These are phyloP conservation scores for Cetradonia linearis DNA, from an alignment of 495 filamentous ascomycete genomes.

Conservation along the genomic window DNA sequence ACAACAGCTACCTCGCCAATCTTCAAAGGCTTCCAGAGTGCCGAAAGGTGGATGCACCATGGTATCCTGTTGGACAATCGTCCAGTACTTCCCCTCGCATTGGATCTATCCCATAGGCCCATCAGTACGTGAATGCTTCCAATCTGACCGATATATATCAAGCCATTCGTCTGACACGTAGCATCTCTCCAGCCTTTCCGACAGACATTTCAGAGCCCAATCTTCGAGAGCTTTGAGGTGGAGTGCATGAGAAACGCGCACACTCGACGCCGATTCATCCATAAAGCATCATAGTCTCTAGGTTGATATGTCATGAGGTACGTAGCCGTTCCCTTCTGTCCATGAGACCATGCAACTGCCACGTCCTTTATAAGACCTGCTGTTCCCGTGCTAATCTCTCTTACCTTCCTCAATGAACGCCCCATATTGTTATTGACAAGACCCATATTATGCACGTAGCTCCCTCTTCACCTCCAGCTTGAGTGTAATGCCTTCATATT, in stretches of 20 bases:
- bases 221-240: background rate
- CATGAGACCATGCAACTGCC: background rate
- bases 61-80: background rate
- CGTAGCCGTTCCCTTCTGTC: conserved; percentile 6
- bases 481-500: conserved; percentile 65
- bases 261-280: background rate
- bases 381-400: background rate
- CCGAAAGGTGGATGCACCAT: background rate
- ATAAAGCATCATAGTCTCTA: background rate
- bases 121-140: background rate
- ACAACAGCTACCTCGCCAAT: background rate
- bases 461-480: conserved; percentile 6
- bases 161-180: conserved; percentile 12
- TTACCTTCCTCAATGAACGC: background rate
- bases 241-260: conserved; percentile 10
- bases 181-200: background rate
- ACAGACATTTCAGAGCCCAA: background rate
- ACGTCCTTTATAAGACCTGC: background rate
- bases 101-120: background rate
- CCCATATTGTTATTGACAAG: background rate
- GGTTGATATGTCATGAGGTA: conserved; percentile 11
- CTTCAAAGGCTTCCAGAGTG: background rate
- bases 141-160: too few species aligned
- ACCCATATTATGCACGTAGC: background rate
- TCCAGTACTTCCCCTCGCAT: conserved; percentile 6